Percentiles rank a stretch among this genome's conserved stretches.
These are phyloP conservation scores for Curvularia verruculosa DNA, from an alignment of 2,329 filamentous ascomycete species.

Conservation along the genomic window DNA sequence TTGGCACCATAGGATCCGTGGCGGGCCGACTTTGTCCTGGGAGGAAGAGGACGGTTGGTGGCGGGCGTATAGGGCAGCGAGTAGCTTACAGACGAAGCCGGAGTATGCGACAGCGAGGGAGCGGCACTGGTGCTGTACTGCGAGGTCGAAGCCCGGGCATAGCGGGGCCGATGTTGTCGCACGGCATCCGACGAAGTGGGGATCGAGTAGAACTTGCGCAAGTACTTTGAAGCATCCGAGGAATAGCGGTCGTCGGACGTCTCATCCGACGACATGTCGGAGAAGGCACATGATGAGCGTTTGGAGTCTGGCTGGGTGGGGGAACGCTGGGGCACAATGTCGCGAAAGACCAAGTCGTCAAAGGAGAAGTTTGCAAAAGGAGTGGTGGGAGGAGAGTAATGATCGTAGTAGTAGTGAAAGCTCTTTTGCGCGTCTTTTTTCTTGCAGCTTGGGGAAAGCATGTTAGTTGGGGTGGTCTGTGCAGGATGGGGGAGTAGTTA, in stretches of 20 bases:
- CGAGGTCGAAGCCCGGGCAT: constrained; percentile 45
- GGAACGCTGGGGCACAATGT: constrained; percentile 56
- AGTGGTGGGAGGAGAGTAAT: constrained; percentile 45
- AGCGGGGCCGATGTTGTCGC: constrained; percentile 42
- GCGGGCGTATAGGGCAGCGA: constrained; percentile 52
- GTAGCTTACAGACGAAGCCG: constrained; percentile 53
- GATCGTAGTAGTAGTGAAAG: constrained; percentile 36
- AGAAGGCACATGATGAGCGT: constrained; percentile 51
- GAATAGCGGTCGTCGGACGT: constrained; percentile 32
- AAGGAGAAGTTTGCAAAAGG: constrained; percentile 48
- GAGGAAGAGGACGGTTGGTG: constrained; percentile 46
- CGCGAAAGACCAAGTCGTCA: constrained; percentile 48
- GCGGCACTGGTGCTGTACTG: constrained; percentile 46
- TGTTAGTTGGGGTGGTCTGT: constrained; percentile 22
- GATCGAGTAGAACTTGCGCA: constrained; percentile 49
- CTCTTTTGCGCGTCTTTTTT: constrained; percentile 53
- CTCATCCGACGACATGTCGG: constrained; percentile 51
- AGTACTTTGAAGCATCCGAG: constrained; percentile 51
- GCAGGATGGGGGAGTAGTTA: neutral
- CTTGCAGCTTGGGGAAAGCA: constrained; percentile 50
- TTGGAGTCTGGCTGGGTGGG: constrained; percentile 51
- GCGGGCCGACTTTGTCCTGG: constrained; percentile 47
- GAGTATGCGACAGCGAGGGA: constrained; percentile 56
- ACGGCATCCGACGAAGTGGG: constrained; percentile 33
- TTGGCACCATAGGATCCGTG: constrained; percentile 49